phyloP scores from a whole-genome alignment of 495 filamentous ascomycete genomes.

The Penicillium arizonense region DNA sequence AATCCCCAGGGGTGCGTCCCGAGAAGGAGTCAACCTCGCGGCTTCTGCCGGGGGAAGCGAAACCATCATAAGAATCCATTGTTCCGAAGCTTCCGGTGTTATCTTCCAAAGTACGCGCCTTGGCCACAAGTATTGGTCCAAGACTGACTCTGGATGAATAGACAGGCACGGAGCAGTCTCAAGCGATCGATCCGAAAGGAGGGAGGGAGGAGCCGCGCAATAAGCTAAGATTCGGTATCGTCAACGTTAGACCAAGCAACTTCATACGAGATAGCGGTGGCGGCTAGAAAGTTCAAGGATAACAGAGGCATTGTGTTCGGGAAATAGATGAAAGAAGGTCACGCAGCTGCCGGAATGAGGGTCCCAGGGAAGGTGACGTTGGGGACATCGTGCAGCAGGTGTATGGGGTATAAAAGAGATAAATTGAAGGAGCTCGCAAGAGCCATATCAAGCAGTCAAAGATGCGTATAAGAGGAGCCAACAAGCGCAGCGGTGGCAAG shows the following conservation, averaged over 20 bases:
- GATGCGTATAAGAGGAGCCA: constrained; percentile 12
- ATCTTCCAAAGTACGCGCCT: constrained; percentile 7
- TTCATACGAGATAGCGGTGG: constrained; percentile 20
- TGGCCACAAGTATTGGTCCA: background rate
- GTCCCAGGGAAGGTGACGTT: background rate
- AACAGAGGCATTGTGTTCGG: constrained; percentile 15
- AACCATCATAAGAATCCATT: constrained; percentile 48
- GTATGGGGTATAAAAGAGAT: constrained; percentile 12
- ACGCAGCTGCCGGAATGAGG: background rate
- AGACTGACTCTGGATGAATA: background rate
- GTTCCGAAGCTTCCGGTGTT: background rate
- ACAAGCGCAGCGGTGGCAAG: constrained; percentile 23
- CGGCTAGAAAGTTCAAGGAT: constrained; percentile 19
- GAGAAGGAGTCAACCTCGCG: constrained; percentile 40
- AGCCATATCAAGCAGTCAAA: constrained; percentile 17
- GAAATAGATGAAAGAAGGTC: constrained; percentile 20
- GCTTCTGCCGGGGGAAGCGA: constrained; percentile 38
- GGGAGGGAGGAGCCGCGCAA: constrained; percentile 13
- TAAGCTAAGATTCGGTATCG: constrained; percentile 40
- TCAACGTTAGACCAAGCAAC: constrained; percentile 39
- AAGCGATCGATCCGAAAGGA: constrained; percentile 5
- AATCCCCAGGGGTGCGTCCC: constrained; percentile 31
- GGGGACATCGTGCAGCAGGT: constrained; percentile 6
- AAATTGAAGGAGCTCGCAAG: constrained; percentile 14
- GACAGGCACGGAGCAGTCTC: background rate